Evolutionary conservation across 2,329 filamentous ascomycete species (phyloP).

Genomic region (Apiospora arundinis): DNA sequence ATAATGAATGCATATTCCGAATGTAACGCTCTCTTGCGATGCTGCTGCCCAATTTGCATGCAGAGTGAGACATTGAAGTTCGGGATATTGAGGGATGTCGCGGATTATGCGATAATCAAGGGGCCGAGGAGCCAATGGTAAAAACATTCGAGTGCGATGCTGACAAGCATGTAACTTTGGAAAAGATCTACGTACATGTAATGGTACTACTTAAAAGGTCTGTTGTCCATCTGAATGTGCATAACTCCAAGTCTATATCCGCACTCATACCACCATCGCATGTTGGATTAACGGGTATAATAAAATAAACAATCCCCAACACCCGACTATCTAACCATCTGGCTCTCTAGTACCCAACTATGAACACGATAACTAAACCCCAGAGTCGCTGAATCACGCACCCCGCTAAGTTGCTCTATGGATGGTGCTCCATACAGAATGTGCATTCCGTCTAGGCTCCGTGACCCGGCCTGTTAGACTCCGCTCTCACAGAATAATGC

Average conservation of each 20-base stretch:
- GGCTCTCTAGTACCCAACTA: background rate
- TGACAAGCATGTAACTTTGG: no score
- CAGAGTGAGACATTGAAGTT: background rate
- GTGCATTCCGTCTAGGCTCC: background rate
- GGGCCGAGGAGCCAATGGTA: no score
- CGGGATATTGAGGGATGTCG: no score
- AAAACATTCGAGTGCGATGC: no score
- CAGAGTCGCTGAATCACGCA: background rate
- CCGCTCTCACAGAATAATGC: conserved; percentile 34
- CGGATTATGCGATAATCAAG: no score
- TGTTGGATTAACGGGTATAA: background rate
- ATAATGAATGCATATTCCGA: background rate
- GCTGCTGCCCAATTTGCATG: background rate
- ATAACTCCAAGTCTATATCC: background rate
- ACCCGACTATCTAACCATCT: background rate
- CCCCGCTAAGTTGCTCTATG: background rate
- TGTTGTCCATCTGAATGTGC: background rate
- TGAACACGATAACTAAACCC: background rate
- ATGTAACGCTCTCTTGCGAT: background rate
- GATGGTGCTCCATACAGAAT: background rate
- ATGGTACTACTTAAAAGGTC: background rate
- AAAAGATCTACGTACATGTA: background rate
- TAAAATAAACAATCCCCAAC: background rate
- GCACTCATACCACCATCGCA: background rate
- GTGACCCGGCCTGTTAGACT: background rate